Conservation (phyloP, 2,329 filamentous ascomycete species). For the Gaeumannomyces sp. region DNA sequence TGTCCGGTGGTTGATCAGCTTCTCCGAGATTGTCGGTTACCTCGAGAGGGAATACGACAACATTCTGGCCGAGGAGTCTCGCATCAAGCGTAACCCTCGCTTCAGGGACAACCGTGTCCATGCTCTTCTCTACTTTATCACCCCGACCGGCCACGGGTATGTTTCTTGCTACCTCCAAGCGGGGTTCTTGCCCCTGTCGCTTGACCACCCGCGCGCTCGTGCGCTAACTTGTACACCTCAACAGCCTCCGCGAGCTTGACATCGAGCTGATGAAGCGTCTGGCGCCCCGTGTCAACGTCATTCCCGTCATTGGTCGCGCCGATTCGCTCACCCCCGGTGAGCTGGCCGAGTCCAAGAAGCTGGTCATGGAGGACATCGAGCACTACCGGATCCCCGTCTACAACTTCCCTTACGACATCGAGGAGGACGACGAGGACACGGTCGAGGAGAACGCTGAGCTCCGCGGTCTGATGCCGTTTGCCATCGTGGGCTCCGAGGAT, state of each 20-base stretch:
- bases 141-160: constrained; percentile 90
- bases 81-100: constrained; percentile 99
- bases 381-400: constrained; percentile 99
- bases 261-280: constrained; percentile 99
- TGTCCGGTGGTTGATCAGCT: constrained; percentile 46
- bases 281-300: constrained; percentile 96
- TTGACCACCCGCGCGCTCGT: too few species aligned
- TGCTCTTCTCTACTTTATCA: constrained; percentile 98
- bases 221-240: background rate
- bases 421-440: constrained; percentile 98
- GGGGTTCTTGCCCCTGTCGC: too few species aligned
- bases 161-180: constrained; percentile 21
- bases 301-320: constrained; percentile 96
- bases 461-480: constrained; percentile 95
- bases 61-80: constrained; percentile 97
- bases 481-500: constrained; percentile 96
- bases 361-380: constrained; percentile 99
- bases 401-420: constrained; percentile 99
- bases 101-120: constrained; percentile 99
- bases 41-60: constrained; percentile 99
- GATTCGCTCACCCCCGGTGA: constrained; percentile 95
- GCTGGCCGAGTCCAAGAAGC: constrained; percentile 97
- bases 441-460: constrained; percentile 99
- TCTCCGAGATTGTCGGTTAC: constrained; percentile 95
- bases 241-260: constrained; percentile 91